phyloP scores from a whole-genome alignment of 2,329 filamentous ascomycete genomes.

The Canariomyces notabilis region DNA sequence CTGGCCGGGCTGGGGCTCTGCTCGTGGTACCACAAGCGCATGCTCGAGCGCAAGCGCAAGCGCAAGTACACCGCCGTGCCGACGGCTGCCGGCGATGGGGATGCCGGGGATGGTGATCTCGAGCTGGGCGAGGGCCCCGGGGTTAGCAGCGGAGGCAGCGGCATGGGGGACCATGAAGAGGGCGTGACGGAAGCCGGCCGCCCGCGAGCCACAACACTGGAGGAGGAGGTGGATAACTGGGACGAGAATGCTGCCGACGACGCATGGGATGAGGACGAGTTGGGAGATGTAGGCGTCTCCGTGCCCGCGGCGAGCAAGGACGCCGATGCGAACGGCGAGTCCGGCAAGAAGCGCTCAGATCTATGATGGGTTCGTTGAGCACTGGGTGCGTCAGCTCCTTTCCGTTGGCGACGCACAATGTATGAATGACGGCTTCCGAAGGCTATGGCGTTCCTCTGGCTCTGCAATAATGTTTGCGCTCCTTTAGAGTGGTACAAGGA shows the following conservation, averaged over 20 bases:
- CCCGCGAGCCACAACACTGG: slow-evolving; percentile 44
- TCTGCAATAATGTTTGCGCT: slow-evolving; percentile 12
- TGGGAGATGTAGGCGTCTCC: slow-evolving; percentile 25
- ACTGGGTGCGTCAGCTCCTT: neutral
- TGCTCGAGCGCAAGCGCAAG: slow-evolving; percentile 80
- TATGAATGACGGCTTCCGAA: slow-evolving; percentile 13
- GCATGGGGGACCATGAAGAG: slow-evolving; percentile 53
- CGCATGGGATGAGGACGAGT: slow-evolving; percentile 52
- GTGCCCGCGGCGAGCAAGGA: slow-evolving; percentile 16
- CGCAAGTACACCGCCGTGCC: slow-evolving; percentile 69
- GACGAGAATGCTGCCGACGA: slow-evolving; percentile 72
- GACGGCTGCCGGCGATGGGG: slow-evolving; percentile 52
- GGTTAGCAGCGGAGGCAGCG: slow-evolving; percentile 26
- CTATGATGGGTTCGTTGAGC: slow-evolving; percentile 8
- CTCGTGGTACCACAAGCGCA: slow-evolving; percentile 90
- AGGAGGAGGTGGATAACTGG: slow-evolving; percentile 88
- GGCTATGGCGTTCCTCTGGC: slow-evolving; percentile 13
- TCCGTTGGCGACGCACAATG: slow-evolving; percentile 6
- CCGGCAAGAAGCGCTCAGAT: slow-evolving; percentile 29
- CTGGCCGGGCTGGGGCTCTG: slow-evolving; percentile 66
- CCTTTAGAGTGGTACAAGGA: slow-evolving; percentile 4
- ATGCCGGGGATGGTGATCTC: slow-evolving; percentile 60
- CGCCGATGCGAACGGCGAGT: slow-evolving; percentile 9
- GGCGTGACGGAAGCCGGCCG: slow-evolving; percentile 44
- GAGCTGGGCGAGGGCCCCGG: slow-evolving; percentile 64